Evolutionary conservation across 2,329 filamentous ascomycete species (phyloP), one percentile per base, ranked within the genome.

Genomic region (Fusarium sp.): DNA sequence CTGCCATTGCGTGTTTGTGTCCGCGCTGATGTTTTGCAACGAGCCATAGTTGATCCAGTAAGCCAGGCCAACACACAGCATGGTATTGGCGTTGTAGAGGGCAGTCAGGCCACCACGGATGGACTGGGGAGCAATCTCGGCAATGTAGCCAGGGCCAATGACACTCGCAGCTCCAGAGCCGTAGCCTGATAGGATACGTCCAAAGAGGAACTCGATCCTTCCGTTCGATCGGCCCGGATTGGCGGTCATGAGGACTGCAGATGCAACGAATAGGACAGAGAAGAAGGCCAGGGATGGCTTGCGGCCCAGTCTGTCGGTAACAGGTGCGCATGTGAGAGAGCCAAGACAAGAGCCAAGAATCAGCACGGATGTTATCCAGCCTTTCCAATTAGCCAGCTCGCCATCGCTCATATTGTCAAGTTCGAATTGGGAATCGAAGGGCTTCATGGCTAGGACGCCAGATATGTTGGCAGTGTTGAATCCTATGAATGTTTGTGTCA

Each of bases 1-100:
- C 30, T 62, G 59, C 59, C 59, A 62, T 37, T 62, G 59, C 6
- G 34, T 30, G 32, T 67, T 63, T 14, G 58, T 57, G 5, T 32
- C 27, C 18, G 35, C 20, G 50, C 52, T 37, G n/a, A 67, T 67
- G 30, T 67, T 37, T 45, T 48, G 20, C 3, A 67, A 41, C 32
- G 58, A 67, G 20, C 65, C 65, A n/a, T 67, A 67, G 37, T 63
- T 67, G 65, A 67, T 63, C 65, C 65, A 67, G 34, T 67, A 67
- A 16, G 65, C 65, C 25, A 63, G 48, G 18, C 65, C 65, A 30
- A 67, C 65, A 6, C 58, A 67, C 16, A 67, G 65, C 58, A 67
- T 67, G 4, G 65, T 67, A 50, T 67, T 67, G 20, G 65, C 65
- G 39, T 67, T 67, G 32, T 67, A 67, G 8, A 67, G 34, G 23